Base-by-base conservation (phyloP, 257 asterid genomes). In the Euphrasia confusa region DNA sequence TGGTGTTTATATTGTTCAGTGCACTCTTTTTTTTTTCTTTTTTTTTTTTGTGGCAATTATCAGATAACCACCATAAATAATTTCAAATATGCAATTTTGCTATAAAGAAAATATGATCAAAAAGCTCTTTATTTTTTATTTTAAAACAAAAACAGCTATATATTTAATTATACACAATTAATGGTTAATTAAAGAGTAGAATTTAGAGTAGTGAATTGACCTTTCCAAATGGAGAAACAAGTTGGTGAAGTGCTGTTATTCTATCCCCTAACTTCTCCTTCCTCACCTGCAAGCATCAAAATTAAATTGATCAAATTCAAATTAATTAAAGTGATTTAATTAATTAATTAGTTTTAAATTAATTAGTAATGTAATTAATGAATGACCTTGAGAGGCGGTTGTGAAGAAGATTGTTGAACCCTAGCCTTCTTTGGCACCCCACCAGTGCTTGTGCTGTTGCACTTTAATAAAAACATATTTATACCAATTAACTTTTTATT, bases 211-310 rank as follows among this genome's bases (percentile, higher is more conserved):
- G 10, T 54, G 42, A 58, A 58, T 32, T 71, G 80, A 88, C 98
- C 98, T 92, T 92, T 78, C 97, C 97, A 71, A 92, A 92, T 75
- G 98, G 98, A 67, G 98, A 92, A 81, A 89, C 98, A 35, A 92
- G 78, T 74, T 89, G 98, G 78, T 92, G 98, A 65, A 92, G 98
- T 12, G 95, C 83, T 55, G 96, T 86, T 68, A 92, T 83, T 82
- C 97, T 83, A 77, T 86, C 98, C 62, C 96, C 94, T 27, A 92
- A 75, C 75, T 92, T 92, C 89, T 86, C 96, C 81, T 88, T 90
- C 62, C 96, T 85, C 58, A 87, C 96, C 97, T 87, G 93, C 67
- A 72, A 21, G 11, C 59, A 54, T n/a, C 60, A 40, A 52, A 42
- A 10, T 21, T n/a, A 30, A 60, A 21, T 21, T 21, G 24, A 21